Base-by-base conservation (phyloP, 495 filamentous ascomycete species). In the Lasiosphaeris hirsuta region DNA sequence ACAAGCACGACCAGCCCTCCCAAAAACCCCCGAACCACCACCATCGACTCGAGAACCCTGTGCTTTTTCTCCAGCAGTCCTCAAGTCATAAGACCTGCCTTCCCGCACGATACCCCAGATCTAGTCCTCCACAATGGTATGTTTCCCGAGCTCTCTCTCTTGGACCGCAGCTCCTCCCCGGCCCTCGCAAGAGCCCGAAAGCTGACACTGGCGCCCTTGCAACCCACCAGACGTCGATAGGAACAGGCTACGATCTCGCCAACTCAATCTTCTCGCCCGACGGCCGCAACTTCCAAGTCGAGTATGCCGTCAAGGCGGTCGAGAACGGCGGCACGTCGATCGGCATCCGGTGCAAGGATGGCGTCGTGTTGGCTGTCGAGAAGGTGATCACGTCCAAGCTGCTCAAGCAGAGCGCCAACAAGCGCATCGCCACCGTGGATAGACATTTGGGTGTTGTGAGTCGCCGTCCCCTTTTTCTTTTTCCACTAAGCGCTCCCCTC, bases 261-360 rank as follows among this genome's bases (percentile, higher is more conserved):
- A 98, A 98, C 82, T 97, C 95, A 66, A 92, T 97, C 76, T 98
- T 97, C 81, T 97, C 92, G 37, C 94, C 94, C 55, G 94, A 98
- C 79, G 94, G 94, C 72, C 87, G 94, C 62, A 98, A 98, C 76
- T 98, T 98, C 73, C 94, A 98, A 75, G 94, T 97, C 71, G 94
- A 98, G 81, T 98, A 98, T 76, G 94, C 94, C 57, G 86, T 94
- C 56, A 98, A 98, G 80, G 94, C 94, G 58, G 94, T 98, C 49
- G 94, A 98, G 78, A 97, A 96, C 69, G 94, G 95, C 58, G 93
- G 94, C 67, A 98, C 94, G 30, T 91, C 90, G 49, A 84, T 98
- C 78, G 94, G 94, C 63, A 96, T 98, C 74, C 82, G 92, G 67
- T 97, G 93, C 81, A 95, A 95, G 74, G 90, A 97, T 75, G 94